Evolutionary conservation across 1,284 basidiomycete species (phyloP), one percentile per base, ranked within the genome.

Genomic region (Papiliotrema terrestris): DNA sequence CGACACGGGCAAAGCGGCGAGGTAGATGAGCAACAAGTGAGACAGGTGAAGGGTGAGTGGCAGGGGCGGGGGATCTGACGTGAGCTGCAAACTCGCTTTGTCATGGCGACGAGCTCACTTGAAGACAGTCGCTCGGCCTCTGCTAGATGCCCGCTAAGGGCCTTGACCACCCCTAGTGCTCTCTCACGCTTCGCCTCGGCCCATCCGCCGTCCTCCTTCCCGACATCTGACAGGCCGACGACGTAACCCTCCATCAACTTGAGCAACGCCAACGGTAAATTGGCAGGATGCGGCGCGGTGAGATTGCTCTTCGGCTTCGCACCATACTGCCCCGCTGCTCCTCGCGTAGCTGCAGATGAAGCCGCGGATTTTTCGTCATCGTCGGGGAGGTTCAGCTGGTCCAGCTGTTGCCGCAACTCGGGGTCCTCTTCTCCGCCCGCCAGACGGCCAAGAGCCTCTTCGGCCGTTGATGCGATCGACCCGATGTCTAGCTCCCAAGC

Each of bases 221-320:
- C 52, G 15, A 71, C 56, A 2, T 65, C 57, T 9, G 67, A 64
- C 42, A 76, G 51, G 15, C 72, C 73, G 2, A 67, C 52, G 32
- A 74, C 65, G 56, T 76, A 76, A 39, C 62, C 64, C 49, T 77
- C 75, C 55, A 75, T 69, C 6, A 77, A 56, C 38, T 68, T 65
- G 17, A 77, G 60, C 17, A 77, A 55, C 2, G 71, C 63, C 9
- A 76, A 60, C 2, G 74, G 73, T 25, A 77, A 54, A 56, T 76
- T 76, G 13, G 68, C 57, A 5, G 75, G 74, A 52, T 69, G 62
- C 8, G 73, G 70, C 8, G 60, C 57, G 47, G 68, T 60, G 15
- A 75, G 54, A 57, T 72, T 75, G 6, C 66, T 69, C 56, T 68
- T 72, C n/a, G 62, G 56, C 23, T 50, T 59, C 15, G 25, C 39